These are phyloP conservation scores for Apiotrichum siamense DNA, from an alignment of 1,284 basidiomycete genomes.

Conservation along the genomic window DNA sequence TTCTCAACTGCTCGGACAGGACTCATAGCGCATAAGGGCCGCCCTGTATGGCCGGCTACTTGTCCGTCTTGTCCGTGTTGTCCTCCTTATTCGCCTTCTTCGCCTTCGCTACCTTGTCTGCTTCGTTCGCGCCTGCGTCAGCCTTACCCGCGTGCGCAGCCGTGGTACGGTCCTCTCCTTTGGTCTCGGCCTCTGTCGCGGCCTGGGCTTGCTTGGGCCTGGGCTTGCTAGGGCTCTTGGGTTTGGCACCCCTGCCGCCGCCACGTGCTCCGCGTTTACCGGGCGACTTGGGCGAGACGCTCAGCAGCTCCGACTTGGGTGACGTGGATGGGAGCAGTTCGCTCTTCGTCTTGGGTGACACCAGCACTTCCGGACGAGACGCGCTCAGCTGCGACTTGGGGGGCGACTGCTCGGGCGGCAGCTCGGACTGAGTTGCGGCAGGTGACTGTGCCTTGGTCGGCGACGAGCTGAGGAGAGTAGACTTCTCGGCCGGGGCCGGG, in stretches of 20 bases:
- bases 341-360: background rate
- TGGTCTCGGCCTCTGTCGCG: background rate
- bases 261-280: background rate
- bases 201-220: background rate
- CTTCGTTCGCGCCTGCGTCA: too few relatives aligned
- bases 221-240: background rate
- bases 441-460: too few relatives aligned
- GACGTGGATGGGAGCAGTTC: background rate
- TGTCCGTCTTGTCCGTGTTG: background rate
- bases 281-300: constrained; percentile 3
- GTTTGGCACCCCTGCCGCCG: background rate
- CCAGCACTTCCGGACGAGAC: background rate
- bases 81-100: background rate
- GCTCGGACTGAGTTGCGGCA: too few relatives aligned
- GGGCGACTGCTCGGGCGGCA: background rate
- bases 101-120: too few relatives aligned
- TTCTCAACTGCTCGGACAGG: too few relatives aligned
- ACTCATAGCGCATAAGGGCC: too few relatives aligned
- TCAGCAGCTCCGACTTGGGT: constrained; percentile 1
- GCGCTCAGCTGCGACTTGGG: background rate
- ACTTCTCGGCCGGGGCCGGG: background rate
- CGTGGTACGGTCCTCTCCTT: too few relatives aligned
- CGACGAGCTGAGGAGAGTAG: background rate
- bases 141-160: too few relatives aligned
- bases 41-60: too few relatives aligned